Evolutionary conservation across 176 grass and related monocot species (phyloP), one percentile per base, ranked within the genome.

Genomic region (Bothriochloa decipiens): DNA sequence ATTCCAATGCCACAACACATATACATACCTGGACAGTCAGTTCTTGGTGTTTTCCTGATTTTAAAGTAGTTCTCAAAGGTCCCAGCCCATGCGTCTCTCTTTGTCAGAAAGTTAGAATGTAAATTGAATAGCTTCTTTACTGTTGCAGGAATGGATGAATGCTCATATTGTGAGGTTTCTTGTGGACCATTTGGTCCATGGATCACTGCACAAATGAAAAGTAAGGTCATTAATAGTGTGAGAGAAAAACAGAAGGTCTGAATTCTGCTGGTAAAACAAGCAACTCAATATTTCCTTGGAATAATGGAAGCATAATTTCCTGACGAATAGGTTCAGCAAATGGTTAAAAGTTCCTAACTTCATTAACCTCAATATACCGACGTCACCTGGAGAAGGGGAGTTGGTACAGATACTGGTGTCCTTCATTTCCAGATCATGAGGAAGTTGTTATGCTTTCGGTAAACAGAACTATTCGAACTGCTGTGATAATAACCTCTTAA

Each of bases 91-190:
- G 87, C 84, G 74, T 99, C 96, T 83, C 91, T 94, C 87, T 96
- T 99, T 50, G 96, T 99, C 22, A 99, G 91, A 63, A 86, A 99
- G 75, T 95, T 94, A 23, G 93, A 91, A 49, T 94, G 89, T 63
- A 99, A 89, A 87, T 94, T 94, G 86, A 99, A 99, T 23, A 99
- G 84, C 68, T 87, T 93, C 86, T 94, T 96, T 5, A 99, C 89
- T 1, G 89, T 96, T 71, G 93, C 76, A 63, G 91, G 91, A 62
- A 99, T 89, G 3, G 96, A 99, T 9, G 93, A 99, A 80, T 98
- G 96, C 78, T 98, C 96, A 74, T 87, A 96, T 22, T 94, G 89
- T 5, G 96, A 98, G 27, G 39, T 46, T 15, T 77, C 58, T 8
- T 57, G 45, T 5, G 91, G 93, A 70, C 91, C 93, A 50, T 87